Conservation (phyloP, 192 early-diverging fungal genomes). For the Blastocladiella britannica region DNA sequence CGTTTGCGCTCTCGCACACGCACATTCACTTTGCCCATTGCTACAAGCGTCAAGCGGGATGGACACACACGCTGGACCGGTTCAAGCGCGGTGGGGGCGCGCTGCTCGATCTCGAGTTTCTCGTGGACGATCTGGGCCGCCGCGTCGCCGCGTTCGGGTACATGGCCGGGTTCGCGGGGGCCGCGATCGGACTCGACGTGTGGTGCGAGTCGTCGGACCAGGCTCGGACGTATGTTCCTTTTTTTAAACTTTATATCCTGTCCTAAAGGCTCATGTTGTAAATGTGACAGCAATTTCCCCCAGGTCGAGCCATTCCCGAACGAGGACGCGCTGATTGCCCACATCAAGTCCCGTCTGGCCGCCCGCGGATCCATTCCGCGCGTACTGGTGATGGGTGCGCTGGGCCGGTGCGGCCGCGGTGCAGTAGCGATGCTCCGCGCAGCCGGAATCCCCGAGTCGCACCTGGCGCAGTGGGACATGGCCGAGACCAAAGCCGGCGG, state of each 20-base stretch:
- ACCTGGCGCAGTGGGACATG: constrained; percentile 91
- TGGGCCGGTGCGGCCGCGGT: constrained; percentile 84
- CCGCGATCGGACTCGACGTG: constrained; percentile 74
- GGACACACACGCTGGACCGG: constrained; percentile 67
- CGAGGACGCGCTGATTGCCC: constrained; percentile 50
- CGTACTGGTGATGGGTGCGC: constrained; percentile 95
- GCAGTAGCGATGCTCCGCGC: constrained; percentile 62
- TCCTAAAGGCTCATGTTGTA: background rate
- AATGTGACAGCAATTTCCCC: constrained; percentile 29
- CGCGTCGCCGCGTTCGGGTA: constrained; percentile 95
- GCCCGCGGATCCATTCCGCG: constrained; percentile 36
- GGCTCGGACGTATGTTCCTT: constrained; percentile 8
- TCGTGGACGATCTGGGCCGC: constrained; percentile 60
- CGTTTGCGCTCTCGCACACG: constrained; percentile 64
- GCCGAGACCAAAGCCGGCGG: constrained; percentile 79
- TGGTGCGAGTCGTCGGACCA: constrained; percentile 33
- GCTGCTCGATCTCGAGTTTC: constrained; percentile 86
- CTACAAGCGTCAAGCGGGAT: constrained; percentile 87
- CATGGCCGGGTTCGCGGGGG: constrained; percentile 87
- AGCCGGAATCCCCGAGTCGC: constrained; percentile 60
- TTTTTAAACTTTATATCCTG: background rate
- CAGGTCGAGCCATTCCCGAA: constrained; percentile 63
- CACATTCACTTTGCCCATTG: constrained; percentile 99
- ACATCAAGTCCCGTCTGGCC: constrained; percentile 43
- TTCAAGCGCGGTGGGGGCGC: constrained; percentile 70